Evolutionary conservation across 139 green algal species (phyloP).

Genomic region (Chlorella sp.): DNA sequence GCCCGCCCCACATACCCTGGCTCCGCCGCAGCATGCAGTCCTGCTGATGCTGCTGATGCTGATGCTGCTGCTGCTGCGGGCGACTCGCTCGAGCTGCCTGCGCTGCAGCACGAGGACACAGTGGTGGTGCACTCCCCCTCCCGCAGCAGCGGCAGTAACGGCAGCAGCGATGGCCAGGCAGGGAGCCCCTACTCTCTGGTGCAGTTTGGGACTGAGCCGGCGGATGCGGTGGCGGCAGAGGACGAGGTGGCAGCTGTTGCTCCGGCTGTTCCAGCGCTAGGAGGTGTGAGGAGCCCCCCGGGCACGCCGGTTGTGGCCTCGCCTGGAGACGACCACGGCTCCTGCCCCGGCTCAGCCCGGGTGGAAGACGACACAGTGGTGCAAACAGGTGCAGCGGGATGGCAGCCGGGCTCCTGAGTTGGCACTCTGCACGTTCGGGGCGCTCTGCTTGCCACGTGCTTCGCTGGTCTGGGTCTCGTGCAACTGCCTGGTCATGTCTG

Average conservation of each 20-base stretch:
- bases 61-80: not conserved
- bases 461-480: too few relatives aligned
- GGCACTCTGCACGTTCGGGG: too few relatives aligned
- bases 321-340: not conserved
- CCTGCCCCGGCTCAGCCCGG: constrained; percentile 20
- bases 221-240: not conserved
- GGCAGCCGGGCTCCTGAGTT: not conserved
- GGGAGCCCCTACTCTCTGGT: not conserved
- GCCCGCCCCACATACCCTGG: not conserved
- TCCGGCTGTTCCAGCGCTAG: not conserved
- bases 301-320: not conserved
- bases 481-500: too few relatives aligned
- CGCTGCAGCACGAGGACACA: not conserved
- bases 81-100: too few relatives aligned
- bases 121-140: not conserved
- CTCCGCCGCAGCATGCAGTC: not conserved
- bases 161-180: not conserved
- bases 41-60: not conserved
- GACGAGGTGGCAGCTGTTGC: not conserved
- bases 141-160: not conserved
- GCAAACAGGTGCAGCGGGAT: not conserved
- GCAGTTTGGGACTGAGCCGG: not conserved
- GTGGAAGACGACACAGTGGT: constrained; percentile 22
- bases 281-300: constrained; percentile 7
- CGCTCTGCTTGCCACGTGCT: too few relatives aligned